phyloP scores from a whole-genome alignment of 2,329 filamentous ascomycete genomes.

The Calonectria crousiana region DNA sequence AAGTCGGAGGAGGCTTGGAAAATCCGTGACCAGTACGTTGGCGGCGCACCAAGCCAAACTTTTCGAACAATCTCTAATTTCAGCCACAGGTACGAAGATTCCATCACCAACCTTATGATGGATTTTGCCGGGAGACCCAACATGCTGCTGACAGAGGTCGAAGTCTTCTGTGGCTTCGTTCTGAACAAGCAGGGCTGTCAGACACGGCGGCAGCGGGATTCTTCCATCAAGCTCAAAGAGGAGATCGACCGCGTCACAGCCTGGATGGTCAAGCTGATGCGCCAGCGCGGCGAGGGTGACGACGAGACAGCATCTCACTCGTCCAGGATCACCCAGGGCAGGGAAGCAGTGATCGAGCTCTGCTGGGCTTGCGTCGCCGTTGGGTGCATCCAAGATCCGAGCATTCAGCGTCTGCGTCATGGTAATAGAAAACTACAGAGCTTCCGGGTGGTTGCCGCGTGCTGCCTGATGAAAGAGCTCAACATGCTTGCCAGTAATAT shows the following conservation, averaged over 20 bases:
- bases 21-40: constrained; percentile 60
- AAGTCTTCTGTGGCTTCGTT: constrained; percentile 69
- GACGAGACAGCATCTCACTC: background rate
- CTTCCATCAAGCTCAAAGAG: constrained; percentile 63
- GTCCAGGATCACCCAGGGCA: constrained; percentile 24
- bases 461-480: constrained; percentile 47
- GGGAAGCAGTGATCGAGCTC: constrained; percentile 47
- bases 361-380: constrained; percentile 52
- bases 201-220: constrained; percentile 63
- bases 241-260: constrained; percentile 61
- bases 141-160: constrained; percentile 60
- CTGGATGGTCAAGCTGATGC: constrained; percentile 53
- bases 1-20: constrained; percentile 54
- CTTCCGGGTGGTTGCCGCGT: constrained; percentile 53
- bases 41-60: background rate
- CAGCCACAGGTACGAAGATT: constrained; percentile 58
- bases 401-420: constrained; percentile 14
- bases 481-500: constrained; percentile 31
- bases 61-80: constrained; percentile 15
- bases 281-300: constrained; percentile 29
- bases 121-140: constrained; percentile 60
- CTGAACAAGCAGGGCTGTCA: constrained; percentile 63
- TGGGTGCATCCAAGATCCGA: constrained; percentile 32
- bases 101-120: constrained; percentile 48
- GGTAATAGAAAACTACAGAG: constrained; percentile 45